Evolutionary conservation across 2,329 filamentous ascomycete genomes (phyloP), one percentile per base, ranked within the genome.

Genomic region (Furcasterigmium furcatum): DNA sequence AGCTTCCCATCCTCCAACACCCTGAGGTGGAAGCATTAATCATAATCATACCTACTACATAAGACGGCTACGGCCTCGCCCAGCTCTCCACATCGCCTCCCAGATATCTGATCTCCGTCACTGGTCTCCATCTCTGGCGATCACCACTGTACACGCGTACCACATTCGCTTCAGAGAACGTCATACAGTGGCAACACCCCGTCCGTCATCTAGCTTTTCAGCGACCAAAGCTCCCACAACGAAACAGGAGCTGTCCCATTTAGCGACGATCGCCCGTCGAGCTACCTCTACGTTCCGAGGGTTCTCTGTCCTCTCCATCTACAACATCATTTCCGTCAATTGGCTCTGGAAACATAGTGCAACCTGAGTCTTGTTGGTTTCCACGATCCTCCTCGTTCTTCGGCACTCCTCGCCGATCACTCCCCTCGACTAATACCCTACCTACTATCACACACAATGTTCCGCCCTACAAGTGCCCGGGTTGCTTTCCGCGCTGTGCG

Each of bases 401-500:
- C 12, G 24, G 24, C 24, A 40, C 18, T 19, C 6, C 16, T 16
- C 38, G 14, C 22, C 38, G 7, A 9, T 18, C 13, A n/a, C 38
- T 5, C 22, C 16, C 12, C 29, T 24, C n/a, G 21, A 41, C 4
- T 22, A 6, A 41, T 27, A 27, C 14, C 14, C 30, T n/a, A 8
- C 14, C n/a, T 8, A 8, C 8, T 14, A 14, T 12, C n/a, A 36
- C 34, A 36, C 34, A 38, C 24, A 32, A 52, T 52, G 50, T 51
- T 52, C 40, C 46, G 50, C 18, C 48, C 50, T 30, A 27, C 51
- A 32, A 51, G 48, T 48, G 27, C 46, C 35, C 45, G 48, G 24
- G 43, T 51, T 14, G 48, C 42, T 19, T 38, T 39, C 27, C 46
- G 48, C 40, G 46, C 50, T 34, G 27, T 49, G 21, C 41, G 41